Evolutionary conservation across 148 eudicot species (phyloP), one percentile per base, ranked within the genome.

Genomic region (Diospyros lotus): DNA sequence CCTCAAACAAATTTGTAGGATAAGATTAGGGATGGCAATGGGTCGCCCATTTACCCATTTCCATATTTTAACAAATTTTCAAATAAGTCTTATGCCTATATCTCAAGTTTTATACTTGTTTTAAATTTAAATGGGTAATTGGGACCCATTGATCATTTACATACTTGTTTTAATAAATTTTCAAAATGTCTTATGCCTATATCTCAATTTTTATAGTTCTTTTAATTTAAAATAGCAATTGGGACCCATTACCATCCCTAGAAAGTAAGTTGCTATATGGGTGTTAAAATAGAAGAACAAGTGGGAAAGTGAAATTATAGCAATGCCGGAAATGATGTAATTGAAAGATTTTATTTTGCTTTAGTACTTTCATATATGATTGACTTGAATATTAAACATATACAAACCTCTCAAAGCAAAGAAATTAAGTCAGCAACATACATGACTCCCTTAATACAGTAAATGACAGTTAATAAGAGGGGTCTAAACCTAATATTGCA

Each of bases 391-490:
- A 18, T 40, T 17, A 54, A 17, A 15, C 55, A 64, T 9, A 64
- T 50, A 51, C 17, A 28, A 8, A 5, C 44, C 17, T 17, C 13
- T 50, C 10, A 9, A 11, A 3, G n/a, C 39, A 63, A 68, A 28
- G 11, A 52, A 15, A 18, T 51, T 4, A 51, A 68, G 40, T 11
- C 72, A 14, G 11, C 13, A 4, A 14, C 55, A 46, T 46, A 13
- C 46, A 12, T 64, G 40, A 67, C 38, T 67, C 71, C 71, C 55
- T 67, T 18, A 48, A 46, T 46, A 40, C 55, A 71, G 3, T 55
- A 44, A 38, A 4, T 13, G 10, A 15, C 9, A 66, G 6, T 28
- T 5, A 58, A 5, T 53, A 18, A 43, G 40, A 14, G 39, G 9
- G 43, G 14, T 11, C 58, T 9, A 3, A 56, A 17, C 50, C 68